phyloP scores from a whole-genome alignment of 495 filamentous ascomycete species.

The Aspergillus sclerotiicarbonarius region DNA sequence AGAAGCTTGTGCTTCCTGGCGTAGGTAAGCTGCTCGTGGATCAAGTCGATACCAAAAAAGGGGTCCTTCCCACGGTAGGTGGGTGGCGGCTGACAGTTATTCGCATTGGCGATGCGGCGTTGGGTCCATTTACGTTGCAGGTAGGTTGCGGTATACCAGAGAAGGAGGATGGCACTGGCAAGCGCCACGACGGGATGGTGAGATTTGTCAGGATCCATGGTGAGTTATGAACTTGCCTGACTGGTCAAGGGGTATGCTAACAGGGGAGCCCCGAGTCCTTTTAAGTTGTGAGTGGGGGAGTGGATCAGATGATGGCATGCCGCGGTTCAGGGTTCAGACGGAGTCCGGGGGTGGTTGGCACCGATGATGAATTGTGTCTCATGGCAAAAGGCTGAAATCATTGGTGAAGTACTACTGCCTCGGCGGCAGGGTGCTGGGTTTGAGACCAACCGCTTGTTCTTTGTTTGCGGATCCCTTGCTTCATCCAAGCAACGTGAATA shows the following conservation, averaged over 20 bases:
- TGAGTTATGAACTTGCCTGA: neutral
- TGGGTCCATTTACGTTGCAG: constrained; percentile 17
- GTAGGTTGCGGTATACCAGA: constrained; percentile 12
- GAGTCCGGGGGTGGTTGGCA: neutral
- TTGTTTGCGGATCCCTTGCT: too few species aligned
- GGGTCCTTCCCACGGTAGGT: constrained; percentile 5
- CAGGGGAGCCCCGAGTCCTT: neutral
- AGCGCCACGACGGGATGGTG: constrained; percentile 11
- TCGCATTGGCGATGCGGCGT: constrained; percentile 15
- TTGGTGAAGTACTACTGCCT: neutral
- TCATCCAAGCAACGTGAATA: too few species aligned
- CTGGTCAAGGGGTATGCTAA: neutral
- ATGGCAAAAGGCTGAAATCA: neutral
- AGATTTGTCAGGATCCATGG: constrained; percentile 7
- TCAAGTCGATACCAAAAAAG: constrained; percentile 15
- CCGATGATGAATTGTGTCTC: neutral
- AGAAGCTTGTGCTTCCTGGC: constrained; percentile 18
- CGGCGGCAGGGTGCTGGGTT: too few species aligned
- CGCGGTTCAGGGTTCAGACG: neutral
- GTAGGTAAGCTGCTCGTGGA: constrained; percentile 5
- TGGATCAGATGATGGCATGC: neutral
- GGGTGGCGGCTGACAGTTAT: constrained; percentile 17
- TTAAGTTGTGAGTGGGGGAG: neutral
- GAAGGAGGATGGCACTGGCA: constrained; percentile 6
- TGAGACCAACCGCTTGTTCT: too few species aligned